These are phyloP conservation scores for Fusarium sp. DNA, from an alignment of 2,329 filamentous ascomycete genomes.

Conservation along the genomic window DNA sequence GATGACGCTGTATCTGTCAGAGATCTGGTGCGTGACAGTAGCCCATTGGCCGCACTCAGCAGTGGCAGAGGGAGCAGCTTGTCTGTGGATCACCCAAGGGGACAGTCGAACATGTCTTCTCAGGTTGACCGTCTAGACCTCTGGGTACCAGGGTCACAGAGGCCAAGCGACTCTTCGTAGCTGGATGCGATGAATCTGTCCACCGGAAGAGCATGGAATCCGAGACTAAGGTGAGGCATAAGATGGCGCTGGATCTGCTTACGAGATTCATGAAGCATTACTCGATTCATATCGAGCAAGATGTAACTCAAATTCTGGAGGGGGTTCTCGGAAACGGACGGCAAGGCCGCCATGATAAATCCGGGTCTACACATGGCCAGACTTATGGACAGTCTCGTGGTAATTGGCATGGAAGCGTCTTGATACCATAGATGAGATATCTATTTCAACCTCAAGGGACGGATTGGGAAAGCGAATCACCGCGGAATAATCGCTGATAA, in stretches of 20 bases:
- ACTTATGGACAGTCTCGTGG: not conserved
- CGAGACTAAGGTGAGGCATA: not conserved
- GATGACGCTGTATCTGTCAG: conserved; percentile 11
- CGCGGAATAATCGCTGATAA: conserved; percentile 29
- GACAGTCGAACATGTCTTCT: conserved; percentile 4
- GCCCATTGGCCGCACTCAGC: conserved; percentile 10
- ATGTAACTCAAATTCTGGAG: too few species aligned
- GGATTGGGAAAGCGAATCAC: conserved; percentile 22
- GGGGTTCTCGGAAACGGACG: not conserved
- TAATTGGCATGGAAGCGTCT: conserved; percentile 13
- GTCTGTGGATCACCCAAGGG: conserved; percentile 9
- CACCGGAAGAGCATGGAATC: not conserved
- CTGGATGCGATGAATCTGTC: not conserved
- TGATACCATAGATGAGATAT: conserved; percentile 20
- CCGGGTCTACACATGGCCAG: not conserved
- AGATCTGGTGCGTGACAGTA: conserved; percentile 28
- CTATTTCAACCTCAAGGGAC: conserved; percentile 13
- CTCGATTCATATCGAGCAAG: too few species aligned
- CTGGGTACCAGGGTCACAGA: not conserved
- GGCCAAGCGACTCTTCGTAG: not conserved
- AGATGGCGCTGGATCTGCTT: not conserved
- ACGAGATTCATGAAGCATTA: not conserved
- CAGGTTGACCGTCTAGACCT: not conserved
- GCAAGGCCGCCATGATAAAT: not conserved
- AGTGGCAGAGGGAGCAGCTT: conserved; percentile 12